Base-by-base conservation (phyloP, 1,284 basidiomycete species). In the Moesziomyces sp. region DNA sequence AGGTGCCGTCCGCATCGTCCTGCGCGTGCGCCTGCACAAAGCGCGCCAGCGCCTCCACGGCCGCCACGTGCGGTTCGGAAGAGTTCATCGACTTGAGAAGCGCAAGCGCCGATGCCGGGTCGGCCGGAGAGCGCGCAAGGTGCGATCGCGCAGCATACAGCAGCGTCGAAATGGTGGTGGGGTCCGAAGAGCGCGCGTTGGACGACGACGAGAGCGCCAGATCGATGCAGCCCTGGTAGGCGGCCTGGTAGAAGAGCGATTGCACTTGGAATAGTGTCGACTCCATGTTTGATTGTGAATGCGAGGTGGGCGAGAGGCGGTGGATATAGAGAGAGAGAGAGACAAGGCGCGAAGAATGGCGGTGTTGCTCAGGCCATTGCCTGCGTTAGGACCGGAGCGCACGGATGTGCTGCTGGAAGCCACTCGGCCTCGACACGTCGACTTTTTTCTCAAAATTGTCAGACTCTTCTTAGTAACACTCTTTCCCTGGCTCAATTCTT, bases 161-260 rank as follows among this genome's bases (percentile, higher is more conserved):
- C 1, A 82, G 71, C 3, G 58, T 67, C 3, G 59, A 33, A n/a
- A 73, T 53, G 10, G 67, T 65, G 0, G 52, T 50, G 0, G 72
- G 66, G 38, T 81, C 74, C 4, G 65, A 52, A 9, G 73, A 64
- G 33, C 73, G 59, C 28, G 68, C 48, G 14, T 53, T 51, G 9
- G 66, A 66, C 10, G 72, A 57, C 18, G 64, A 71, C 0, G 59
- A 67, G 33, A 74, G 47, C 2, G 76, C 81, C 9, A 76, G 65
- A 10, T 74, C 76, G 35, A 80, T 69, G 72, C 78, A 80, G n/a
- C 74, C 78, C 38, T 60, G 46, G 48, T 82, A 83, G 24, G 82
- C 80, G 53, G 76, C 79, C 57, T 83, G 82, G 49, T 83, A 83
- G 62, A 80, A 83, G 51, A 82, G 77, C 38, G 74, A 74, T 63